Base-by-base conservation (phyloP, 306 rosid species). In the Castanea mollissima region DNA sequence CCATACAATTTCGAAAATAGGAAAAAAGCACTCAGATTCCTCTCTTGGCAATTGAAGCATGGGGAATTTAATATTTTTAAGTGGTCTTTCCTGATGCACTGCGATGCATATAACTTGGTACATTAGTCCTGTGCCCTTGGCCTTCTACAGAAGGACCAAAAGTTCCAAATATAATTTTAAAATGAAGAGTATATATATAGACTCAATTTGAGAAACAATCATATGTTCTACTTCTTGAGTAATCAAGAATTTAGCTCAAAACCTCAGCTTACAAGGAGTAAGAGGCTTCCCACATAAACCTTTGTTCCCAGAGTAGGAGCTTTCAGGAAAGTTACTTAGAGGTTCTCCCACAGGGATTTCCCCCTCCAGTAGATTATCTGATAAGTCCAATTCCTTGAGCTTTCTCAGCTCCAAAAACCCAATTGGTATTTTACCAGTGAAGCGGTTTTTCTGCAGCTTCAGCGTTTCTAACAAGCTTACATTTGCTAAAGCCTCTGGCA, bases 211-310 rank as follows among this genome's bases (percentile, higher is more conserved):
- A 15, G 69, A 29, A 27, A 63, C 69, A 63, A 29, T 63, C 20
- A 31, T 35, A 29, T 21, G 54, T 41, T 27, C 55, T 52, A 62
- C 56, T 65, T 71, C 21, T 31, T 14, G 31, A 57, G 67, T 29
- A 77, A 63, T 15, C 64, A 44, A 41, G 73, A 25, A 76, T 27
- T 35, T 13, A 15, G 51, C 41, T 57, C 63, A 73, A 12, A 51
- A 69, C 75, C 76, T 87, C 75, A 59, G n/a, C 25, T 85, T 85
- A 82, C 96, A 93, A 6, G 94, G 86, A 60, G n/a, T 14, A 6
- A 93, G 88, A 75, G 97, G 97, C 85, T 85, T 91, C 70, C 94
- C 92, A 74, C 97, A 91, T 54, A 91, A 87, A 52, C 88, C 92
- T 67, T 78, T 89, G 79, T 93, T 91, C 49, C 92, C 89, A 54